Base-by-base conservation (phyloP, 345 rosid species). In the sweet orange (Citrus sinensis) region DNA sequence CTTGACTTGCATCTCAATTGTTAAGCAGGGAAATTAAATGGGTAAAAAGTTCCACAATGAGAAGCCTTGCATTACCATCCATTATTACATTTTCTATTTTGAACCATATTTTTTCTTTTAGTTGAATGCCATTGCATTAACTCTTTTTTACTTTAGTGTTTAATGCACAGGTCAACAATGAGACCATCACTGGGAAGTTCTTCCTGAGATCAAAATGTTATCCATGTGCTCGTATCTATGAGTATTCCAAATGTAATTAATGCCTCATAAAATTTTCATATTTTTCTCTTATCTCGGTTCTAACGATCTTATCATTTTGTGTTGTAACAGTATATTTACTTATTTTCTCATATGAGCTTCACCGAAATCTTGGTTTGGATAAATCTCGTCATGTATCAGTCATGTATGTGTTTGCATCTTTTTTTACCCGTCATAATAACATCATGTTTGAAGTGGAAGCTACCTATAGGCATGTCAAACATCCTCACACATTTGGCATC, bases 291-390 rank as follows among this genome's bases (percentile, higher is more conserved):
- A 35, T 71, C 34, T 83, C 24, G 34, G 62, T 82, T 66, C 56
- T 73, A 70, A 58, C 58, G 35, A 42, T 67, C 76, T 7, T 67
- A 55, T 78, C 32, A 22, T 77, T 46, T 77, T 84, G 24, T 80
- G 6, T 17, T 60, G 82, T 64, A 51, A 81, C 82, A 96, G 98
- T 91, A 61, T 96, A 90, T 83, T 77, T 91, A 55, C 82, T 92
- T 80, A 88, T 96, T 59, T 90, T 92, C 90, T 81, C 99, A 1
- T 90, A 92, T 70, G 88, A 90, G 86, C 92, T 96, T 74, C 95
- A 91, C 77, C 89, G 81, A 83, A 89, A 83, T 66, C 87, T 91
- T 78, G 73, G 66, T 76, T 80, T 81, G 24, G 92, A 91, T 83
- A 72, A 85, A 74, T 84, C 88, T 72, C 78, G 68, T 77, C 90